phyloP scores from a whole-genome alignment of 2,329 filamentous ascomycete genomes.

The Lachnellula arida region DNA sequence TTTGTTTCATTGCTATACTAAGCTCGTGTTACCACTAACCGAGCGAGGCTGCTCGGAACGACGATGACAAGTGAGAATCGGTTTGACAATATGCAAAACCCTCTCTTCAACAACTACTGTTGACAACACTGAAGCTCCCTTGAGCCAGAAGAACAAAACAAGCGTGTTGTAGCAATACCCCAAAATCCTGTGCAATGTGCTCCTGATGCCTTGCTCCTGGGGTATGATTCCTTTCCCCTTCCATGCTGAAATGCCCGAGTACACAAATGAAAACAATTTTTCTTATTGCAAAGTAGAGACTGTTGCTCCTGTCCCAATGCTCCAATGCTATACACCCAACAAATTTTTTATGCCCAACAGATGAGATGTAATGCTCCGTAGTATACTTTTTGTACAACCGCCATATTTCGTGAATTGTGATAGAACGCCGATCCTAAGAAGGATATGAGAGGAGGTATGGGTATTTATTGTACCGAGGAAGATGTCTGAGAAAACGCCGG shows the following conservation, averaged over 20 bases:
- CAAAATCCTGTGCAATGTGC: conserved; percentile 6
- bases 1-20: neutral
- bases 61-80: neutral
- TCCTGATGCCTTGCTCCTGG: conserved; percentile 6
- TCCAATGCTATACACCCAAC: conserved; percentile 22
- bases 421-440: conserved; percentile 26
- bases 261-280: conserved; percentile 8
- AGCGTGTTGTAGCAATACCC: conserved; percentile 14
- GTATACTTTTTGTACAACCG: conserved; percentile 31
- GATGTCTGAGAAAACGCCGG: conserved; percentile 20
- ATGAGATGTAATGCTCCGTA: conserved; percentile 23
- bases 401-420: conserved; percentile 17
- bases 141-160: conserved; percentile 7
- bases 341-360: conserved; percentile 21
- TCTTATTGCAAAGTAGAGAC: conserved; percentile 12
- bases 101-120: conserved; percentile 15
- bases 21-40: neutral
- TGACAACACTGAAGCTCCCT: conserved; percentile 20
- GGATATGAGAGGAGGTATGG: conserved; percentile 25
- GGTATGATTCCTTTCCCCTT: conserved; percentile 8
- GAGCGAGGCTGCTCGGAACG: neutral
- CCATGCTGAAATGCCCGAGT: conserved; percentile 18
- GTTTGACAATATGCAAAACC: neutral
- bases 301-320: conserved; percentile 14
- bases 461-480: conserved; percentile 24